Evolutionary conservation across 2,329 filamentous ascomycete species (phyloP).

Genomic region (Fusarium sp.): DNA sequence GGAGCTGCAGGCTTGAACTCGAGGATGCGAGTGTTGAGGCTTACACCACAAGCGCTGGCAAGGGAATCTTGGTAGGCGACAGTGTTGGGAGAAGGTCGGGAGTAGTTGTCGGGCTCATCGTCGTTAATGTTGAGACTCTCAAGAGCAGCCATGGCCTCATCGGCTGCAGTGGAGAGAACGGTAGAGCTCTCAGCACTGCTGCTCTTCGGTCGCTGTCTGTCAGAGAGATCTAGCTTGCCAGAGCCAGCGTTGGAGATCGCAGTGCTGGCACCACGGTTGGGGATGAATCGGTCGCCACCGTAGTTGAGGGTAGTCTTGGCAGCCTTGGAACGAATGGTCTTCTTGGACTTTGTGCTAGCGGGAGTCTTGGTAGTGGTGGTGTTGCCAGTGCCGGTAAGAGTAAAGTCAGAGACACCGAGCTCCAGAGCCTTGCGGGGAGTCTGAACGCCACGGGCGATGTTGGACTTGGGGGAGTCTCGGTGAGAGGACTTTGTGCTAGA

Average conservation of each 20-base stretch:
- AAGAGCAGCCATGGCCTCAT: conserved; percentile 83
- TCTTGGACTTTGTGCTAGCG: conserved; percentile 67
- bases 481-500: conserved; percentile 74
- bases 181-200: conserved; percentile 78
- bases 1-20: conserved; percentile 99
- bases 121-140: conserved; percentile 82
- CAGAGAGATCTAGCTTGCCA: conserved; percentile 81
- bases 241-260: conserved; percentile 85
- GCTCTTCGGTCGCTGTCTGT: conserved; percentile 80
- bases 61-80: conserved; percentile 93
- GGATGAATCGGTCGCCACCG: conserved; percentile 92
- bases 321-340: conserved; percentile 67
- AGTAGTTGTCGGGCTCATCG: conserved; percentile 76
- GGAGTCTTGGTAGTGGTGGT: conserved; percentile 67
- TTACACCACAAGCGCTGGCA: conserved; percentile 91
- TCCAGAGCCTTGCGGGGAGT: conserved; percentile 88
- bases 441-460: conserved; percentile 81
- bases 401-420: conserved; percentile 92
- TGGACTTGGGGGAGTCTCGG: conserved; percentile 94
- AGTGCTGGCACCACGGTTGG: conserved; percentile 91
- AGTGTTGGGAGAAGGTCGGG: conserved; percentile 86
- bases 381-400: conserved; percentile 84
- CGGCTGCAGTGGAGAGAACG: conserved; percentile 81
- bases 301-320: conserved; percentile 87
- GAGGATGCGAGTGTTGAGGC: conserved; percentile 92